Conservation (phyloP, 164 flowering plant species). For the Magnolia sinica region DNA sequence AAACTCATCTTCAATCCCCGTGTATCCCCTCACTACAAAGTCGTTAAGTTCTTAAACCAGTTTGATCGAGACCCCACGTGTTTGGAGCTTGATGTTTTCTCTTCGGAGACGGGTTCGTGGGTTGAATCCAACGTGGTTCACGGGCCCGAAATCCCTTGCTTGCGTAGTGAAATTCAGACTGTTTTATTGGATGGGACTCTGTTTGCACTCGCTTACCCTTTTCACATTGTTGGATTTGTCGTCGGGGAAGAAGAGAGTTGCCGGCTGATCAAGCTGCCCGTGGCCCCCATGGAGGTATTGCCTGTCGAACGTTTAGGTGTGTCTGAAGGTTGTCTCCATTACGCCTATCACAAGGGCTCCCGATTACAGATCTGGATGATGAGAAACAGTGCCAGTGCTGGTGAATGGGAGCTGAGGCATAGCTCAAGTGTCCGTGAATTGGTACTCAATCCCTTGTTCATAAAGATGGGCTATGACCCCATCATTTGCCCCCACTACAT, state of each 20-base stretch:
- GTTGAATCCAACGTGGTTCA: neutral
- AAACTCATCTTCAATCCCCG: neutral
- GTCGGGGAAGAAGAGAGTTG: neutral
- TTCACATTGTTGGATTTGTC: neutral
- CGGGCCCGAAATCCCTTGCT: neutral
- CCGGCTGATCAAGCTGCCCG: neutral
- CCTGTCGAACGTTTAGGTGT: neutral
- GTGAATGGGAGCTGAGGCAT: constrained; percentile 1
- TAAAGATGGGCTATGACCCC: neutral
- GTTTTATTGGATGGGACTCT: neutral
- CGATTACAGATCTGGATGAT: neutral
- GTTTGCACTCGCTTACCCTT: neutral
- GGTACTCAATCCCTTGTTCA: neutral
- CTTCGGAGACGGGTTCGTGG: constrained; percentile 2
- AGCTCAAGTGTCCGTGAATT: neutral
- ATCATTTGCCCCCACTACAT: neutral
- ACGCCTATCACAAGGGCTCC: neutral
- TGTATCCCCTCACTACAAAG: constrained; percentile 4
- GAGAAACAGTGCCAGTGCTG: too few species aligned
- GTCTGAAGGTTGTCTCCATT: neutral
- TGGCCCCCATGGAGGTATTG: too few species aligned
- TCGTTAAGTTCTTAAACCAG: neutral
- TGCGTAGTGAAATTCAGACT: neutral
- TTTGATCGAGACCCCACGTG: neutral
- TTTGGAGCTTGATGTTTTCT: constrained; percentile 1